phyloP scores from a whole-genome alignment of 306 rosid species.

The Citrullus amarus region DNA sequence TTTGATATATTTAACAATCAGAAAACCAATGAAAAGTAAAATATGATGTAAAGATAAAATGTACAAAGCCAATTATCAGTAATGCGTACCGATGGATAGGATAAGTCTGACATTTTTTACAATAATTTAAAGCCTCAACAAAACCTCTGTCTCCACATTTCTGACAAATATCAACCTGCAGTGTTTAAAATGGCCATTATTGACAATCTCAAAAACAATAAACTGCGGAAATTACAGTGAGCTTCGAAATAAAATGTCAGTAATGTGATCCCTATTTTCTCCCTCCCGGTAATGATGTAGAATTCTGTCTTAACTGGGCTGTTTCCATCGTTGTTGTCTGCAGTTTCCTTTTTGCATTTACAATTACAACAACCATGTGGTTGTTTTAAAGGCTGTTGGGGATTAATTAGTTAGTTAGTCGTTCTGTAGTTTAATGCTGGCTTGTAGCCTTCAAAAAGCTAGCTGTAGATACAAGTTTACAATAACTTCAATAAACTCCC shows the following conservation, averaged over 20 bases:
- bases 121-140: conserved; percentile 14
- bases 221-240: neutral
- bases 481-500: too few species aligned
- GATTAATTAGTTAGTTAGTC: too few species aligned
- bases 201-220: neutral
- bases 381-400: too few species aligned
- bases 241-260: neutral
- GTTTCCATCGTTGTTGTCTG: too few species aligned
- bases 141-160: conserved; percentile 22
- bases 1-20: neutral
- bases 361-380: too few species aligned
- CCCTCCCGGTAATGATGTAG: too few species aligned
- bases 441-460: too few species aligned
- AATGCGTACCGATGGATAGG: conserved; percentile 22
- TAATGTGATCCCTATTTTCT: neutral
- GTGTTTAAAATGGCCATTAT: neutral
- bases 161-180: conserved; percentile 22
- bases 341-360: too few species aligned
- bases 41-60: neutral
- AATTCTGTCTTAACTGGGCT: too few species aligned
- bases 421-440: too few species aligned
- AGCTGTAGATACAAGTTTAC: too few species aligned
- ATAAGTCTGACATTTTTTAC: conserved; percentile 13
- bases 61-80: neutral
- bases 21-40: neutral